Evolutionary conservation across 1,284 basidiomycete genomes (phyloP).

Genomic region (Tetrapyrgos nigripes): DNA sequence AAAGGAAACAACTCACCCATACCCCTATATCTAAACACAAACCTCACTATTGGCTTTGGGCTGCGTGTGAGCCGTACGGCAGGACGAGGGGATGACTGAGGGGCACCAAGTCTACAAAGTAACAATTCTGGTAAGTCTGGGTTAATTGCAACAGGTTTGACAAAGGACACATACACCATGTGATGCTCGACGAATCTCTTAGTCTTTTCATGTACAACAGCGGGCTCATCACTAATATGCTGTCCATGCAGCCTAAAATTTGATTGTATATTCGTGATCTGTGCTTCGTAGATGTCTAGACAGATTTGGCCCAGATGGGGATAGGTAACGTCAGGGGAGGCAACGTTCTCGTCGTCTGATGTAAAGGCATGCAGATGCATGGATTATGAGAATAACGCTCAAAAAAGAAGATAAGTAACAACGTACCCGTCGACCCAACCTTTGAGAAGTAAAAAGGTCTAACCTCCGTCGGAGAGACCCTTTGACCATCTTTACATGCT

Average conservation of each 20-base stretch:
- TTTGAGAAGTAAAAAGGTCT: conserved; percentile 10
- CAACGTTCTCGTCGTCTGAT: not conserved
- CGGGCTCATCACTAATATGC: not conserved
- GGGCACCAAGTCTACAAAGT: not conserved
- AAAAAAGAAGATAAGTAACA: not conserved
- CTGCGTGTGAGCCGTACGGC: not conserved
- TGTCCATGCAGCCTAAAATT: not conserved
- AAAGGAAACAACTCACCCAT: not conserved
- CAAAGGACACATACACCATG: not conserved
- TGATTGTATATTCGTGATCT: not conserved
- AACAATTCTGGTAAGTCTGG: not conserved
- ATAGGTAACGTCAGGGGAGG: not conserved
- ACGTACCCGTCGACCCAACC: conserved; percentile 4
- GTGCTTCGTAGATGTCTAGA: not conserved
- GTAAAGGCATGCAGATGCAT: no score
- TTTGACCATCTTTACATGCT: conserved; percentile 2
- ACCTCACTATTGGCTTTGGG: not conserved
- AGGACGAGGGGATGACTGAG: not conserved
- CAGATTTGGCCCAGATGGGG: not conserved
- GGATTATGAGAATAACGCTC: not conserved
- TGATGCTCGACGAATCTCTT: not conserved
- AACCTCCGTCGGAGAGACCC: not conserved
- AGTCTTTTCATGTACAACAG: not conserved
- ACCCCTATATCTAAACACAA: not conserved
- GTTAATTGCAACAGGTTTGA: not conserved